phyloP scores from a whole-genome alignment of 768 basidiomycete genomes.

The Boletus sp. region DNA sequence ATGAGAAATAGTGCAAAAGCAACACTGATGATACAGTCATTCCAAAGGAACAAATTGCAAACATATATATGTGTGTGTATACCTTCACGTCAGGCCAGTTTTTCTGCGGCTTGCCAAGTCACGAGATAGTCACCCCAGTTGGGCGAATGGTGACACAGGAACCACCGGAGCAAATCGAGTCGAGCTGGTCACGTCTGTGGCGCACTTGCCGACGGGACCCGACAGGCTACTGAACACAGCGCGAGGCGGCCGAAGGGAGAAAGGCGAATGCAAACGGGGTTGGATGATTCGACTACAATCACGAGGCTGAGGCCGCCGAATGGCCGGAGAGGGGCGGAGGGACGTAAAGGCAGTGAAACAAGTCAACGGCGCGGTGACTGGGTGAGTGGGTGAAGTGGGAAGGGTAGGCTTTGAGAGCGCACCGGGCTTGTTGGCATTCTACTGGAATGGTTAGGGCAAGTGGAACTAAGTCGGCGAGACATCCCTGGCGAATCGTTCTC shows the following conservation, averaged over 20 bases:
- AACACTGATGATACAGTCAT: background rate
- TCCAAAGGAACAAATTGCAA: background rate
- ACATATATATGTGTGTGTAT: conserved; percentile 13
- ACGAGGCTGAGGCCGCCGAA: conserved; percentile 15
- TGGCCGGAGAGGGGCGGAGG: background rate
- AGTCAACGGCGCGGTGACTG: background rate
- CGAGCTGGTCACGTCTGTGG: conserved; percentile 2
- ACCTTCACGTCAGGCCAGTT: conserved; percentile 10
- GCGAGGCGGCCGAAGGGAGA: conserved; percentile 5
- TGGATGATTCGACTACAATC: conserved; percentile 1
- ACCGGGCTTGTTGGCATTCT: conserved; percentile 7
- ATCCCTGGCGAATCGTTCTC: conserved; percentile 10
- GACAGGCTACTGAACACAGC: conserved; percentile 5
- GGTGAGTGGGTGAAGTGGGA: conserved; percentile 2
- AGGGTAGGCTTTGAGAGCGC: background rate
- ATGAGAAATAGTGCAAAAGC: background rate
- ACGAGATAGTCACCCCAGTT: background rate
- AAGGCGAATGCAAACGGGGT: background rate
- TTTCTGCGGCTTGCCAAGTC: background rate
- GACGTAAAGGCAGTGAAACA: conserved; percentile 10
- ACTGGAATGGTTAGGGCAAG: conserved; percentile 1
- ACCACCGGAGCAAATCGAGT: background rate
- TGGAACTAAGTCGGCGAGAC: conserved; percentile 7
- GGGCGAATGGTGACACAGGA: background rate
- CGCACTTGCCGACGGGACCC: conserved; percentile 3